Conservation (phyloP, 352 stramenopile species). For the Pythium monospermum region DNA sequence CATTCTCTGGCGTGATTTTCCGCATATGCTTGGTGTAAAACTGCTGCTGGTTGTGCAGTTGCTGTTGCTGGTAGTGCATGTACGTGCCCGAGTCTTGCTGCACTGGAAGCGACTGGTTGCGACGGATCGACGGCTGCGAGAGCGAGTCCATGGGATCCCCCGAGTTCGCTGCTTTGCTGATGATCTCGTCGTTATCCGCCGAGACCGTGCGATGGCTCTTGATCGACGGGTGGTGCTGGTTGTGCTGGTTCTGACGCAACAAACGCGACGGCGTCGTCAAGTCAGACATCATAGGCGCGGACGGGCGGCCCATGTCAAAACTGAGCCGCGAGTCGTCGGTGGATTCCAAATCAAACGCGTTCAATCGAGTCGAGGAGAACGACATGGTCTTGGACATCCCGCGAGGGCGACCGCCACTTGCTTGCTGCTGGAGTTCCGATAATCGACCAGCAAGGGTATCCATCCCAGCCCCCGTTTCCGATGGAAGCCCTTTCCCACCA, state of each 20-base stretch:
- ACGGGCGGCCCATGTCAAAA: constrained; percentile 17
- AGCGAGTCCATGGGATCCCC: constrained; percentile 9
- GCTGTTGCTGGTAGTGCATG: constrained; percentile 17
- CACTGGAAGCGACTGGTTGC: constrained; percentile 18
- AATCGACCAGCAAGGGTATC: too few relatives aligned
- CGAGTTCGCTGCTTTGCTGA: too few relatives aligned
- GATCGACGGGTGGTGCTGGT: constrained; percentile 11
- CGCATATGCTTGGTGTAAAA: constrained; percentile 13
- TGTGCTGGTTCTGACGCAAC: too few relatives aligned
- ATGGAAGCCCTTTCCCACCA: too few relatives aligned
- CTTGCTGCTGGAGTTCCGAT: too few relatives aligned
- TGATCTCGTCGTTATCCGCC: constrained; percentile 13
- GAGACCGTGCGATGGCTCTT: constrained; percentile 7
- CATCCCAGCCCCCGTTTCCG: too few relatives aligned
- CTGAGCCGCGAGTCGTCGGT: constrained; percentile 9
- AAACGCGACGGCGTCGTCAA: background rate
- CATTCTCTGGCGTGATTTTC: constrained; percentile 36
- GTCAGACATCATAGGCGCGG: background rate
- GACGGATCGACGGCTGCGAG: constrained; percentile 9
- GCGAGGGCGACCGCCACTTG: background rate
- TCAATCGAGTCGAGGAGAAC: background rate
- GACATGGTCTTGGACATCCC: background rate
- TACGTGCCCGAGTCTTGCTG: constrained; percentile 1
- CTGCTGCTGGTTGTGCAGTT: constrained; percentile 21
- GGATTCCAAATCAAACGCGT: constrained; percentile 8